These are phyloP conservation scores for Sporothrix schenckii DNA, from an alignment of 2,329 filamentous ascomycete genomes.

Conservation along the genomic window DNA sequence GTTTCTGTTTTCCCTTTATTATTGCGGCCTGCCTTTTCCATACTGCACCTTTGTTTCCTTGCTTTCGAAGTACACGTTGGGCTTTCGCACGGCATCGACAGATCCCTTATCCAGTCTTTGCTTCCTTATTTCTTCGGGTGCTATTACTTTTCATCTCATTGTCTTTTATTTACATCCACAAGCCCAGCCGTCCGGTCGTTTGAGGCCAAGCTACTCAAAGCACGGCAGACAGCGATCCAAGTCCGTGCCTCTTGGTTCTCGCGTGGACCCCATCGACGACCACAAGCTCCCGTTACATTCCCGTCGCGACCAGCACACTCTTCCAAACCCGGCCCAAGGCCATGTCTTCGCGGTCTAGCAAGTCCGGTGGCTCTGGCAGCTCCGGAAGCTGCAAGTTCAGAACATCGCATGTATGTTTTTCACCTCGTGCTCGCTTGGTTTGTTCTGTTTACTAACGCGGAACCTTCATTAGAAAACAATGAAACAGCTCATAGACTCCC, in stretches of 20 bases:
- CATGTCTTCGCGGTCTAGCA: not conserved
- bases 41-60: not conserved
- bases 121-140: not conserved
- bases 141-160: not conserved
- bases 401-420: conserved; percentile 1
- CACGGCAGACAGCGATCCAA: not conserved
- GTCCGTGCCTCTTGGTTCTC: not conserved
- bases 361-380: not conserved
- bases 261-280: not conserved
- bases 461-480: conserved; percentile 41
- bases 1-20: not conserved
- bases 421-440: too few relatives aligned
- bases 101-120: not conserved
- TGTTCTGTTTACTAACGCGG: not conserved
- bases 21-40: not conserved
- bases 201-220: not conserved
- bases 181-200: not conserved
- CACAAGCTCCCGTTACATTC: not conserved
- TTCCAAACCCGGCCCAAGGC: too few relatives aligned
- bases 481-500: conserved; percentile 62
- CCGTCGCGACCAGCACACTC: not conserved
- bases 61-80: not conserved
- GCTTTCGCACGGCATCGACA: not conserved
- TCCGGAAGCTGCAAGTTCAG: not conserved
- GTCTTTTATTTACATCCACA: not conserved